Evolutionary conservation across 176 grass and related monocot species (phyloP), one percentile per base, ranked within the genome.

Genomic region (Triticum urartu): DNA sequence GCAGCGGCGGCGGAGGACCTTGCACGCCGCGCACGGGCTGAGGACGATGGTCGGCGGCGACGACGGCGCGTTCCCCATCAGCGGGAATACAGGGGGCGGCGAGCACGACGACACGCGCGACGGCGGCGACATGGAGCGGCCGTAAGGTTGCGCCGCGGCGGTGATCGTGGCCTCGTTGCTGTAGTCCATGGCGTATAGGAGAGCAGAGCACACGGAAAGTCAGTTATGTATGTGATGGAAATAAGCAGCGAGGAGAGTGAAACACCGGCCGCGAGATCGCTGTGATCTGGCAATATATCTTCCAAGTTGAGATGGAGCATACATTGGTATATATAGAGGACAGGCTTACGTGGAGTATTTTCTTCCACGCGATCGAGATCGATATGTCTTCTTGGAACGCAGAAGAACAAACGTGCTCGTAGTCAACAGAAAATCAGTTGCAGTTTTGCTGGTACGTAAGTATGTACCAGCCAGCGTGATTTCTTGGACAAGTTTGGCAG

Each of bases 21-120:
- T 98, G 84, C 96, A 98, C 39, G 96, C 96, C 21, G 93, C 93
- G 85, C 96, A 98, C 14, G 96, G 96, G 93, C 93, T 98, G 36
- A 92, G 82, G 7, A 95, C 67, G 0, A 94, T 58, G 1, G 60
- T 35, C 21, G 93, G 79, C 26, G 89, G 45, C 3, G 84, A 18
- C 20, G 65, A 39, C 15, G 50, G 6, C 43, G 25, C 63, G 86
- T 36, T 77, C 38, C 61, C 70, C 10, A 39, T 18, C 15, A 81
- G 22, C 70, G 48, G 79, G 13, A 62, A 36, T n/a, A 71, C 69
- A 1, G 77, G 62, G 12, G 84, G 85, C 6, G 89, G 84, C 9
- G 82, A 75, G 26, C 77, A 72, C 4, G 90, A 85, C 24, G 90
- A 85, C 40, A 52, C 77, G 24, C 58, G 36, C 10, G 89, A 87